phyloP scores from a whole-genome alignment of 345 rosid species.

The Cochlearia excelsa region DNA sequence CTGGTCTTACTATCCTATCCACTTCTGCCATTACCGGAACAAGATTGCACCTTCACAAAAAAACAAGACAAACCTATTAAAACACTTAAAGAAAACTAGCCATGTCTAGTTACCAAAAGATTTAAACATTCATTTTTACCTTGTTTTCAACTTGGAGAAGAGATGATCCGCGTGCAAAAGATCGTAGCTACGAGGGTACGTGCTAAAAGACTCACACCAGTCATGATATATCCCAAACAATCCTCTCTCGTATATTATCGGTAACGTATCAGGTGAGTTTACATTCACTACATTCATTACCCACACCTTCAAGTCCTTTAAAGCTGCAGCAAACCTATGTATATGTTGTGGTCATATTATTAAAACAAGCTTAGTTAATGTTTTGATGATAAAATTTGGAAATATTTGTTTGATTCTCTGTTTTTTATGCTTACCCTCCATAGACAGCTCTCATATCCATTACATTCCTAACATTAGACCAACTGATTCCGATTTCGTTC shows the following conservation, averaged over 20 bases:
- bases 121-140: conserved; percentile 34
- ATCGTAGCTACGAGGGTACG: conserved; percentile 79
- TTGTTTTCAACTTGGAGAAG: conserved; percentile 69
- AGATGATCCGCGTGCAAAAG: conserved; percentile 95
- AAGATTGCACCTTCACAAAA: conserved; percentile 71
- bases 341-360: not conserved
- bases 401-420: not conserved
- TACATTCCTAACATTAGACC: conserved; percentile 78
- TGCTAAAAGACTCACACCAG: conserved; percentile 92
- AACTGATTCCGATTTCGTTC: conserved; percentile 72
- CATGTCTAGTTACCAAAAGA: not conserved
- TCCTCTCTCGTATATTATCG: conserved; percentile 88
- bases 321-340: conserved; percentile 80
- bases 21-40: conserved; percentile 81
- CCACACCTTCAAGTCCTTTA: conserved; percentile 73
- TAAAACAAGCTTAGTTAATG: no score
- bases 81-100: not conserved
- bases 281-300: conserved; percentile 77
- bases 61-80: not conserved
- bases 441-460: conserved; percentile 98
- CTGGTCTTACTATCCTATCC: conserved; percentile 88
- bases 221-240: conserved; percentile 88
- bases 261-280: conserved; percentile 83
- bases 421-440: conserved; percentile 59
- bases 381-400: not conserved